Conservation (phyloP, 2,329 filamentous ascomycete genomes). For the Cercospora brassicicola region DNA sequence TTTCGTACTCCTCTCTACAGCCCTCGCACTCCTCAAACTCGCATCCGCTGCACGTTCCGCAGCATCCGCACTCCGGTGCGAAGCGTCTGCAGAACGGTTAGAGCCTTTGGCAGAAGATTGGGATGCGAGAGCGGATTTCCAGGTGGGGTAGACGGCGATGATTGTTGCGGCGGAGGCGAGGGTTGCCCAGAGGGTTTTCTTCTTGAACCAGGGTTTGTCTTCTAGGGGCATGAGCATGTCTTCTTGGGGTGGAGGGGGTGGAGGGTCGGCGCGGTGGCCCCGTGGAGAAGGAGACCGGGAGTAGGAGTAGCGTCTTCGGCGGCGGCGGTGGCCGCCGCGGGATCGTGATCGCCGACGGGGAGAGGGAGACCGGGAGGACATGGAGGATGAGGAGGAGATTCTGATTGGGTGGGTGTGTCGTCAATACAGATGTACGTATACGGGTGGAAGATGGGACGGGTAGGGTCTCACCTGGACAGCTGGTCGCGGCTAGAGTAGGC, state of each 20-base stretch:
- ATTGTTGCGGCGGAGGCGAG: constrained; percentile 25
- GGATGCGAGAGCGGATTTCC: constrained; percentile 19
- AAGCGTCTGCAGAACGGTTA: constrained; percentile 18
- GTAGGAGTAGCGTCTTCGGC: constrained; percentile 14
- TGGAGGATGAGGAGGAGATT: constrained; percentile 3
- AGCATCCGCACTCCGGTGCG: constrained; percentile 16
- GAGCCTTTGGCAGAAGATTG: constrained; percentile 20
- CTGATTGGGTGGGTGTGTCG: neutral
- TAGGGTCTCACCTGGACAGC: constrained; percentile 9
- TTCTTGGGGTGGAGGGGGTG: neutral
- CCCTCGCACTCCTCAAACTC: constrained; percentile 14
- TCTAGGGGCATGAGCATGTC: constrained; percentile 11
- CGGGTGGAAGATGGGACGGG: constrained; percentile 3
- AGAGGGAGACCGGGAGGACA: constrained; percentile 9
- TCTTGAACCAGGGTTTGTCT: constrained; percentile 28
- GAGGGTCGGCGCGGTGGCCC: neutral
- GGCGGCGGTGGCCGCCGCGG: neutral
- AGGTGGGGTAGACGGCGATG: constrained; percentile 20
- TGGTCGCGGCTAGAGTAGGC: constrained; percentile 14
- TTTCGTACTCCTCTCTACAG: constrained; percentile 19
- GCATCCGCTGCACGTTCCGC: constrained; percentile 19
- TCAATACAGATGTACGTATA: neutral
- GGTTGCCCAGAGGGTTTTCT: constrained; percentile 30
- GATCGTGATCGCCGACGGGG: constrained; percentile 7
- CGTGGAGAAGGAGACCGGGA: constrained; percentile 9